Evolutionary conservation across 1,139 yeast species (phyloP), one percentile per base, ranked within the genome.

Genomic region (Candida sp.): DNA sequence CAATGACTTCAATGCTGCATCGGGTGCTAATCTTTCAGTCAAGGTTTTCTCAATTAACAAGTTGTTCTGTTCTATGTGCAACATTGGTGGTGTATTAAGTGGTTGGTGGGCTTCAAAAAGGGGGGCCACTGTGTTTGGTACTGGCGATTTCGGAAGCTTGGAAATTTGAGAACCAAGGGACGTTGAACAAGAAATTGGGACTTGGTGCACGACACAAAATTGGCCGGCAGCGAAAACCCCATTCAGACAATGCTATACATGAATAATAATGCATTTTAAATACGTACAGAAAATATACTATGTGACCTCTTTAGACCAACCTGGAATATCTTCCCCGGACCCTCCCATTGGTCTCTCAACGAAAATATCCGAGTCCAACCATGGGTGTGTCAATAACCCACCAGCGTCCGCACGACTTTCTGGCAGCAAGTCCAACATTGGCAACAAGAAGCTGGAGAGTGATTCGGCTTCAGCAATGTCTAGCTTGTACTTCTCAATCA

Each of bases 381-480:
- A 90, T n/a, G 81, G 81, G 62, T 89, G 96, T 58, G 86, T 85
- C 11, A 87, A 77, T 83, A 86, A 81, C 32, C 90, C 92, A 30
- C 94, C 96, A 12, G 93, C 93, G 70, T 86, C 96, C 23, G 90
- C 90, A 49, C 97, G 75, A 39, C 69, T 61, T 57, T 78, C 84
- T 1, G 97, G 97, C 62, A 83, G 86, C 28, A 88, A 68, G 11
- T 79, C 70, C 43, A 91, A 75, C 94, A 91, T 87, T 22, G 96
- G 94, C 49, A 78, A 65, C 54, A 91, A 70, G 59, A 91, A 89
- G 54, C 80, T 84, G 40, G 87, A 65, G 54, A 90, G 71, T 59
- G 82, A 80, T 49, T 72, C 65, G 37, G 92, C 83, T 57, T 83
- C 84, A 37, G 72, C 72, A 55, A 69, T 76, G 41, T 78, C 75